Percentiles rank a stretch among this genome's conserved stretches.
Evolutionary conservation across 1,139 yeast species (phyloP).

Genomic region (Zygoascus meyerae): DNA sequence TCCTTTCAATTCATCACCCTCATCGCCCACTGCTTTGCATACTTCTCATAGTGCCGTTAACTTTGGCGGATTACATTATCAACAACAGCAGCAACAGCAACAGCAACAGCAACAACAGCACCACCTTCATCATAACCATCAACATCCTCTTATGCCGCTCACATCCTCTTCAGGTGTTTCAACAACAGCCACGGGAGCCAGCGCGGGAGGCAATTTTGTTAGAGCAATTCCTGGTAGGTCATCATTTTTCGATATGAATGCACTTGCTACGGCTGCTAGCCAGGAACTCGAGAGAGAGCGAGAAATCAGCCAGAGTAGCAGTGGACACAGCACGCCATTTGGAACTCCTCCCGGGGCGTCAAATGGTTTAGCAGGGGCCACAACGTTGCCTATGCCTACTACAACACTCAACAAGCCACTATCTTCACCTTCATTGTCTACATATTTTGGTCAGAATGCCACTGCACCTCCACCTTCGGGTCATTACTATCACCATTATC

Average conservation of each 20-base stretch:
- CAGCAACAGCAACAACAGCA: slow-evolving; percentile 10
- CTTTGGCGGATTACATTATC: slow-evolving; percentile 10
- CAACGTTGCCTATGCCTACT: slow-evolving; percentile 4
- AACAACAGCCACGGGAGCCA: not conserved
- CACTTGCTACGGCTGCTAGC: slow-evolving; percentile 76
- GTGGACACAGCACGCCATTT: slow-evolving; percentile 7
- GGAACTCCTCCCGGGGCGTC: slow-evolving; percentile 4
- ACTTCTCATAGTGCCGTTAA: slow-evolving; percentile 11
- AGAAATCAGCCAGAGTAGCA: slow-evolving; percentile 5
- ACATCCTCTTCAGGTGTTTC: not conserved
- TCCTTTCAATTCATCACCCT: slow-evolving; percentile 22
- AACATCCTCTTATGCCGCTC: not conserved
- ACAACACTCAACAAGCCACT: slow-evolving; percentile 35
- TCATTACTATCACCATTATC: slow-evolving; percentile 27
- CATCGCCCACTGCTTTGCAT: slow-evolving; percentile 17
- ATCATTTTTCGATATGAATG: slow-evolving; percentile 54
- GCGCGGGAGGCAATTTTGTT: slow-evolving; percentile 14
- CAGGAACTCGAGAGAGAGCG: slow-evolving; percentile 58
- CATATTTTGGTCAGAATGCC: slow-evolving; percentile 40
- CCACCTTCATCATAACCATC: slow-evolving; percentile 5
- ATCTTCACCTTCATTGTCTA: slow-evolving; percentile 60
- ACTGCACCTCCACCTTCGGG: slow-evolving; percentile 1
- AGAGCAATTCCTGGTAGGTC: slow-evolving; percentile 25
- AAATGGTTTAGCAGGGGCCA: not conserved
- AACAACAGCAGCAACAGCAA: slow-evolving; percentile 8